A percentile compares a stretch with the other conserved stretches of the same genome.
Evolutionary conservation across 177 flowering plant genomes (phyloP).

Genomic region (Vitis hybrid): DNA sequence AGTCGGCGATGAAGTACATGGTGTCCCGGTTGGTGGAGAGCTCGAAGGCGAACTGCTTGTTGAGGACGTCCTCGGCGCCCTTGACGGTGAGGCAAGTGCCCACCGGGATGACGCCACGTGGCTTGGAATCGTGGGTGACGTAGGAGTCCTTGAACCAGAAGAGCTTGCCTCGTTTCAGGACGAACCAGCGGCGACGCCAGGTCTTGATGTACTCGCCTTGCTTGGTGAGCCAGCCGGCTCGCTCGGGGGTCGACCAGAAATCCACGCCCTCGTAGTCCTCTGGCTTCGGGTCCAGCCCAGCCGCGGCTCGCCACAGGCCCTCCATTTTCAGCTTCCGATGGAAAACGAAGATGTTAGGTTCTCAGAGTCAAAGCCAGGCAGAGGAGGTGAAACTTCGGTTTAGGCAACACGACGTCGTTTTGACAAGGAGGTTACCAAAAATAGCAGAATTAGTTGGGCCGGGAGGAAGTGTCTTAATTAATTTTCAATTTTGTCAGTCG

Average conservation of each 20-base stretch:
- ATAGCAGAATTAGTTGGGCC: no score
- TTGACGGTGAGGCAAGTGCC: constrained; percentile 42
- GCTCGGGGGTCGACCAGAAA: constrained; percentile 80
- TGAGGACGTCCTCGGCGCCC: constrained; percentile 47
- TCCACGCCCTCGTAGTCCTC: constrained; percentile 34
- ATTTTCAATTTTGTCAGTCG: no score
- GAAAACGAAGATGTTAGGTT: no score
- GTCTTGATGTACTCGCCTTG: constrained; percentile 93
- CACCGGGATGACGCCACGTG: constrained; percentile 46
- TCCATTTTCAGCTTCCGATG: constrained; percentile 13
- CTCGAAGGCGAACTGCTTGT: constrained; percentile 41
- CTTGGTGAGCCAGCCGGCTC: constrained; percentile 81
- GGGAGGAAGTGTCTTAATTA: no score
- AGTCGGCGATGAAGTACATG: constrained; percentile 49
- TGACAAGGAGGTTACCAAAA: no score
- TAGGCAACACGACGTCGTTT: no score
- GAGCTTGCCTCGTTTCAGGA: constrained; percentile 78
- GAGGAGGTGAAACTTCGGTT: no score
- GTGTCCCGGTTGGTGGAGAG: constrained; percentile 32
- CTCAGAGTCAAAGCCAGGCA: no score
- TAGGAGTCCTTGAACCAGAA: constrained; percentile 83
- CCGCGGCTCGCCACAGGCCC: constrained; percentile 31
- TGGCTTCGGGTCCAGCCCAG: constrained; percentile 16
- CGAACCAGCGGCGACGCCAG: constrained; percentile 97
- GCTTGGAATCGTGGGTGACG: constrained; percentile 32